These are phyloP conservation scores for Papiliotrema nemorosa DNA, from an alignment of 1,284 basidiomycete species.

Conservation along the genomic window DNA sequence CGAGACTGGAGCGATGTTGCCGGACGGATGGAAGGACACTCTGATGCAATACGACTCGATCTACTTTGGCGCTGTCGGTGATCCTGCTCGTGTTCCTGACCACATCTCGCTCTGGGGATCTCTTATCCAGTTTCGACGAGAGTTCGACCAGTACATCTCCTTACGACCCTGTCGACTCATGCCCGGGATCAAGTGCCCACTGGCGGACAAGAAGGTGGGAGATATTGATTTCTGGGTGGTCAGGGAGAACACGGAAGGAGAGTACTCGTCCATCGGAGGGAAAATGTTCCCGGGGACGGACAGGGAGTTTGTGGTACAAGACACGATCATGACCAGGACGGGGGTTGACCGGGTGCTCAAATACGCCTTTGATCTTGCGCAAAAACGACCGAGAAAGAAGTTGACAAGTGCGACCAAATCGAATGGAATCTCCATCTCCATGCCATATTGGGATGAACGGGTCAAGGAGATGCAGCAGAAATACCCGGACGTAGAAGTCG, in stretches of 20 bases:
- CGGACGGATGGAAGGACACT: slow-evolving; percentile 44
- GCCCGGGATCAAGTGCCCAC: slow-evolving; percentile 55
- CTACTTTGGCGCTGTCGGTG: slow-evolving; percentile 52
- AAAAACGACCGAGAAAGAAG: slow-evolving; percentile 54
- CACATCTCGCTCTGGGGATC: slow-evolving; percentile 59
- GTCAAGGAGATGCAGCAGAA: slow-evolving; percentile 54
- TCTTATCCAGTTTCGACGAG: slow-evolving; percentile 55
- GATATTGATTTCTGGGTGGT: slow-evolving; percentile 56
- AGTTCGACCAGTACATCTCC: slow-evolving; percentile 58
- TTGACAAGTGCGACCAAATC: slow-evolving; percentile 58
- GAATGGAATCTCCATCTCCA: slow-evolving; percentile 44
- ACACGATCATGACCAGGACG: slow-evolving; percentile 54
- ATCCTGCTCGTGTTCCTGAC: slow-evolving; percentile 53
- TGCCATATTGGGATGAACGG: slow-evolving; percentile 36
- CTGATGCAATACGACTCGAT: slow-evolving; percentile 47
- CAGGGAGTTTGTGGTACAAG: slow-evolving; percentile 43
- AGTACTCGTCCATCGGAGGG: slow-evolving; percentile 57
- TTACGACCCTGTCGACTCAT: slow-evolving; percentile 56
- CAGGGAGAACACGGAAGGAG: slow-evolving; percentile 59
- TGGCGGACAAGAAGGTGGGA: slow-evolving; percentile 37
- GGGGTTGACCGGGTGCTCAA: slow-evolving; percentile 57
- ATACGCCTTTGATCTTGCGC: slow-evolving; percentile 58
- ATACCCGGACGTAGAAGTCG: slow-evolving; percentile 56
- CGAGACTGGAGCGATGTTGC: slow-evolving; percentile 46
- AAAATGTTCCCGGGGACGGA: slow-evolving; percentile 43